Evolutionary conservation across 805 yeast species (phyloP), one percentile per base, ranked within the genome.

Genomic region (Saccharomycopsis fibuligera): DNA sequence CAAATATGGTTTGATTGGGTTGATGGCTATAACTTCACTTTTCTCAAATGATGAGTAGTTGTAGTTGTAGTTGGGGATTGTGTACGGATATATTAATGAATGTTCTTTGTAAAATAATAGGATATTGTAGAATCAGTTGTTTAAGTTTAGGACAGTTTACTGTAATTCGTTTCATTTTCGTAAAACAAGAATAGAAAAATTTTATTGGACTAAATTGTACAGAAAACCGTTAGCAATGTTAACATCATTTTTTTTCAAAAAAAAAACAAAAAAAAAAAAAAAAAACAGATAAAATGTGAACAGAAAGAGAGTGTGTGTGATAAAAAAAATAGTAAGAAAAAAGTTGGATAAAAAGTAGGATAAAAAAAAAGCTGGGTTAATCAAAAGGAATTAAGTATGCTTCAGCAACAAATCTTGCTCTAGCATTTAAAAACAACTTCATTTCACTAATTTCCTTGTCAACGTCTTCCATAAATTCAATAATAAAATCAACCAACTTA

Each of bases 391-490:
- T 85, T 58, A 91, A 74, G 66, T 89, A 91, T 5, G 96, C 91
- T 67, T 93, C 99, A 24, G 99, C 99, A 43, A 89, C 95, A 54
- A 88, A 91, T 72, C 99, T 84, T 12, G 99, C 99, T 63, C 99
- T 79, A 12, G 99, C 96, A 62, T 93, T 93, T 64, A 93, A 77
- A 66, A 91, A 93, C 65, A 93, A 75, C 68, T 93, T 93, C 95
- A 93, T 93, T 65, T 93, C 99, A 67, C 96, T 87, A 62, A 93
- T 93, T 67, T 93, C 99, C 70, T 89, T 91, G 67, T 93, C 99
- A 17, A 93, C 99, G 62, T 90, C 99, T 67, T 93, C 98, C 98
- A 93, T 90, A 66, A 93, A 93, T 69, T 93, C 98, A 58, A 93
- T 88, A 58, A 93, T 90, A 66, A 93, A 93, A 66, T 93, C 99